Base-by-base conservation (phyloP, 805 yeast genomes). In the Cyberlindnera sargentensis region DNA sequence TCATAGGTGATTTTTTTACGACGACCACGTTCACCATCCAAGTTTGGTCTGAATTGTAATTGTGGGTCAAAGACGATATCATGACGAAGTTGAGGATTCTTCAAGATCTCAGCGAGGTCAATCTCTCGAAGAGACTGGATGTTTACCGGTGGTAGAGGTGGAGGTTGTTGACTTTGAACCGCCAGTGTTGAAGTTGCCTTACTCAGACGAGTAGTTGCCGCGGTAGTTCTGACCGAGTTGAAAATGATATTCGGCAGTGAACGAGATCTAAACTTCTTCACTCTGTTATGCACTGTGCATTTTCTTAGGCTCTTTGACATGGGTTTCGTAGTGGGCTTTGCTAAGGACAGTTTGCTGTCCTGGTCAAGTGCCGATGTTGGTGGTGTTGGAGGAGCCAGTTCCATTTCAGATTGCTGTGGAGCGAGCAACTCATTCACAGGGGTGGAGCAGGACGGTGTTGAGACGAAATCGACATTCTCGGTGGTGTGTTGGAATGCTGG, bases 51-150 rank as follows among this genome's bases (percentile, higher is more conserved):
- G 63, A 90, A 87, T 67, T 89, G 96, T 46, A 90, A 70, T 57
- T 85, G 86, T 15, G 96, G 95, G 66, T 90, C 96, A 60, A 90
- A 90, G 10, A 88, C 72, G 42, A 91, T 86, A 61, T 91, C 98
- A 63, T 90, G 98, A 50, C 98, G 76, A 44, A 90, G 69, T 61
- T 88, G 96, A 4, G 96, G 96, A 64, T 90, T 90, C 58, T 85
- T 86, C 52, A 90, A 71, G 42, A 91, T 90, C 58, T 88, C 95
- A 48, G 84, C 84, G 37, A 90, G 65, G 57, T 90, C 97, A 46
- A 90, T 84, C 60, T 88, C 96, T 53, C 82, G 80, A 51, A 90
- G 71, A 30, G 88, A 79, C 57, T 82, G 89, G 39, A 86, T 66
- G 63, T 84, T 85, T 38, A 86, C 86, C 1, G 96, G 96, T 4